phyloP scores from a whole-genome alignment of 371 early-diverging fungal genomes.

The Zancudomyces culisetae region DNA sequence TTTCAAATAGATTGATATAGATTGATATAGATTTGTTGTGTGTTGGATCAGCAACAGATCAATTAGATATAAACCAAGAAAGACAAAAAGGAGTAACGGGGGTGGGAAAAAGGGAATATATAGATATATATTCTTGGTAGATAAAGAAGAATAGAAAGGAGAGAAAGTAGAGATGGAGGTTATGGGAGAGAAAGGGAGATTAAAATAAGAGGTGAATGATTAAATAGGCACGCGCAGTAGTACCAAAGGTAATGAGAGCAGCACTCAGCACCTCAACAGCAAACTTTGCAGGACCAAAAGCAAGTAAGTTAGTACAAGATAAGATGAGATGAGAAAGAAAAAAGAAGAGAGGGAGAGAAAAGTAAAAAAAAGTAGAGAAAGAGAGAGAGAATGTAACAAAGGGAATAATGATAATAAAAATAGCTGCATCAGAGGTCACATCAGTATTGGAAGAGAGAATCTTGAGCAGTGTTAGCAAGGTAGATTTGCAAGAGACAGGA shows the following conservation, averaged over 20 bases:
- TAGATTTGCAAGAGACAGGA: constrained; percentile 87
- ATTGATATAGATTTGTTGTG: too few relatives aligned
- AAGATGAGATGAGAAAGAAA: not conserved
- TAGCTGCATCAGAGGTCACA: constrained; percentile 62
- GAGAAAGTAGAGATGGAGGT: too few relatives aligned
- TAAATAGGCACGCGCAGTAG: constrained; percentile 22
- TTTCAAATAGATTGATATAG: too few relatives aligned
- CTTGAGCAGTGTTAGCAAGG: constrained; percentile 48
- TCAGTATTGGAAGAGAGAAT: constrained; percentile 83
- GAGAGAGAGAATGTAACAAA: not conserved
- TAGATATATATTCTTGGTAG: too few relatives aligned
- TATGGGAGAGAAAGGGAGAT: not conserved
- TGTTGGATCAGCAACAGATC: too few relatives aligned
- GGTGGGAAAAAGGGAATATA: too few relatives aligned
- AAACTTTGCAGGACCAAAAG: constrained; percentile 25
- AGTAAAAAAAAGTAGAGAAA: not conserved
- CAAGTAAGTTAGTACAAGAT: constrained; percentile 8
- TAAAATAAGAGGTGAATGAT: not conserved
- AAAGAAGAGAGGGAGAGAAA: not conserved
- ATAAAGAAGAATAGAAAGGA: too few relatives aligned
- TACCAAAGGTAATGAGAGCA: constrained; percentile 19
- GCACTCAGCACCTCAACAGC: constrained; percentile 22
- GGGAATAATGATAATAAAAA: not conserved
- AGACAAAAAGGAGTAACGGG: too few relatives aligned
- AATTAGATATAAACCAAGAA: too few relatives aligned